Evolutionary conservation across 2,329 filamentous ascomycete species (phyloP), one percentile per base, ranked within the genome.

Genomic region (Penicillium sp.): DNA sequence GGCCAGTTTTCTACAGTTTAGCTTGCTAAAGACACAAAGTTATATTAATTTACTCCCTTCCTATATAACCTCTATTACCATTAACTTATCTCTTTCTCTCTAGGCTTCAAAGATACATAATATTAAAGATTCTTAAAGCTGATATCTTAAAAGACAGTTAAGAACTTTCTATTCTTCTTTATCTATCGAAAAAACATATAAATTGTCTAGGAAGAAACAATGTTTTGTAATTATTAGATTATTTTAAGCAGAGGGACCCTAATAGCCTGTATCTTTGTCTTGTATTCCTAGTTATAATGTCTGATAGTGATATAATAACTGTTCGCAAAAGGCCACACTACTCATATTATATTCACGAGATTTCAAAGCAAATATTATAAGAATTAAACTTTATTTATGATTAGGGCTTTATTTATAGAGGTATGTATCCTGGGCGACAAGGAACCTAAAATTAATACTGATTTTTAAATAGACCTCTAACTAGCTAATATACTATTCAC

Each of bases 41-140:
- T 49, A 29, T 48, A 29, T 40, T 50, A 36, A 18, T 19, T 5
- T 31, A 24, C 28, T 31, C 37, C 31, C 18, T 29, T 16, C 19
- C 45, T 48, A 31, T 47, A 19, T 21, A 37, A 46, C 47, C 42
- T 31, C 24, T 52, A 49, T n/a, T 7, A 26, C 34, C 43, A 19
- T 37, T 19, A 24, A 55, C 21, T 55, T 53, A 46, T 18, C 43
- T 21, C 48, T 50, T 50, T 48, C 36, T n/a, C 34, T 47, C 33
- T 47, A 67, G 61, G 31, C 37, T 55, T 33, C 34, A 62, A 26
- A 55, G 14, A 45, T 26, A 65, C 2, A 63, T 67, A 14, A 58
- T 58, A 8, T 50, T 68, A 40, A 68, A 66, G 37, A 62, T 67
- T 37, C 54, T 68, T 10, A 67, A 66, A 53, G 62, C 66, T 19